Evolutionary conservation across 192 early-diverging fungal species (phyloP).

Genomic region (Mortierella alpina): DNA sequence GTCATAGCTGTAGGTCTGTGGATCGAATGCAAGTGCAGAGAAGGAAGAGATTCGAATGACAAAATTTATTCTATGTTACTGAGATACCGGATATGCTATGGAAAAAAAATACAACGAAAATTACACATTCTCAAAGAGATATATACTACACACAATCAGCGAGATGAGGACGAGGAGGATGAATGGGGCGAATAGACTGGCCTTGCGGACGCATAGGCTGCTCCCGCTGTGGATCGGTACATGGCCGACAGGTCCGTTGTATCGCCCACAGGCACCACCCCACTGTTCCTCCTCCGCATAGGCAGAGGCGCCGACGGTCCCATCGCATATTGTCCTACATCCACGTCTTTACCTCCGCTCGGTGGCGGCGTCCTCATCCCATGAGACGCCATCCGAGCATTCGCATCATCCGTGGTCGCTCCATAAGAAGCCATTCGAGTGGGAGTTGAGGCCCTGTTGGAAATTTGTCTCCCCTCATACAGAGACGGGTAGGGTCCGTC

Average conservation of each 20-base stretch:
- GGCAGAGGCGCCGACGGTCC: constrained; percentile 1
- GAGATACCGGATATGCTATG: background rate
- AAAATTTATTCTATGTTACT: constrained; percentile 9
- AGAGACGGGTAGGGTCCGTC: too few species aligned
- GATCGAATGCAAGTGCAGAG: background rate
- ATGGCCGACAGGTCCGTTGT: constrained; percentile 18
- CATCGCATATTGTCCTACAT: constrained; percentile 14
- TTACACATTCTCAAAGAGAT: constrained; percentile 4
- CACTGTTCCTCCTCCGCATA: constrained; percentile 19
- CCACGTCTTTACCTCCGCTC: constrained; percentile 40
- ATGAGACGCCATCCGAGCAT: background rate
- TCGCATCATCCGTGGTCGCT: background rate
- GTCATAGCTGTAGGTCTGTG: constrained; percentile 20
- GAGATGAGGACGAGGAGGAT: constrained; percentile 6
- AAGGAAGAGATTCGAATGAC: background rate
- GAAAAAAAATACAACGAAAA: constrained; percentile 5
- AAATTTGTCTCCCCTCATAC: too few species aligned
- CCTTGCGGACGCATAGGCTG: background rate
- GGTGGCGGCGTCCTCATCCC: constrained; percentile 50
- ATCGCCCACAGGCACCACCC: constrained; percentile 8
- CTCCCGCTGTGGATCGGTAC: background rate
- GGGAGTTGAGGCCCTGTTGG: constrained; percentile 12
- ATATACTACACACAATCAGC: background rate
- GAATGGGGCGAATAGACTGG: background rate
- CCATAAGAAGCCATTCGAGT: constrained; percentile 3